A percentile compares a stretch with the other conserved stretches of the same genome.
These are phyloP conservation scores for Trichoderma sp. DNA, from an alignment of 2,329 filamentous ascomycete genomes.

Conservation along the genomic window DNA sequence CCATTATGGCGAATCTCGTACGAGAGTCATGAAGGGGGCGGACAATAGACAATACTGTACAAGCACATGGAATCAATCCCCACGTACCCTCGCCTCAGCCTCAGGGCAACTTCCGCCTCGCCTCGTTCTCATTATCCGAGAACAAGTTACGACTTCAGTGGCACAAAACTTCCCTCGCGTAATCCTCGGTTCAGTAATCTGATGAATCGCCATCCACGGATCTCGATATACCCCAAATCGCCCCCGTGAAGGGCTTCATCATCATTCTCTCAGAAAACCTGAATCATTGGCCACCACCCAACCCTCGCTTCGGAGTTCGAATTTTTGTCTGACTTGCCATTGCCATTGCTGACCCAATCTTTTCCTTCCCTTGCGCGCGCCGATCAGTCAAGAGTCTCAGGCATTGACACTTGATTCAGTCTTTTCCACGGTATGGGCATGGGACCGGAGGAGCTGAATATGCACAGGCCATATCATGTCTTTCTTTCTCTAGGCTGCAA, in stretches of 20 bases:
- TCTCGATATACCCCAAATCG: neutral
- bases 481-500: neutral
- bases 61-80: neutral
- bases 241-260: neutral
- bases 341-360: neutral
- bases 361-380: neutral
- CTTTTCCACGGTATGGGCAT: neutral
- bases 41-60: neutral
- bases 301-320: neutral
- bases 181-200: neutral
- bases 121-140: neutral
- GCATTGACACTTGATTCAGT: neutral
- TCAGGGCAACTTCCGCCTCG: neutral
- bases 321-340: neutral
- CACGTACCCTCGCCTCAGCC: neutral
- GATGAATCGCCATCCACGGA: neutral
- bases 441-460: neutral
- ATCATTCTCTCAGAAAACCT: neutral
- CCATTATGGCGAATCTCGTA: neutral
- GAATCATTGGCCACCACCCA: neutral
- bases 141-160: neutral
- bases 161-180: neutral
- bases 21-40: neutral
- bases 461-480: neutral
- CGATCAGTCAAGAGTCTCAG: slow-evolving; percentile 10